Base-by-base conservation (phyloP, 2,329 filamentous ascomycete species). In the Apiospora malaysiana region DNA sequence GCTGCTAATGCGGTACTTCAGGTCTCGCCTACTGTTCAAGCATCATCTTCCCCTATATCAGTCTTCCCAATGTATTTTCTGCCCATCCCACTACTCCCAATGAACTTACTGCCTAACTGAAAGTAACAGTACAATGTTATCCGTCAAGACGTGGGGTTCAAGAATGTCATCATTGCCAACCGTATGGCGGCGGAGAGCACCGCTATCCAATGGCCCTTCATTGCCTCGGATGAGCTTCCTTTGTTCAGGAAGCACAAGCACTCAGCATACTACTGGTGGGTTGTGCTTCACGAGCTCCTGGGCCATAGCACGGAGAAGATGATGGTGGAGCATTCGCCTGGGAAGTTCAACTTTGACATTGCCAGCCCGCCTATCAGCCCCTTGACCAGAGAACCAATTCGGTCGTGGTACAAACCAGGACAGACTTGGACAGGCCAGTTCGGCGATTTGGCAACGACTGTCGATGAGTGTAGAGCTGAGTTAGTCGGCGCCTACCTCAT, bases 251-350 rank as follows among this genome's bases (percentile, higher is more conserved):
- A 87, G 73, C 89, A 88, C 81, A 89, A 90, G 51, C 89, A 91
- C 74, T 84, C 86, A 7, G 89, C 90, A 0, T 93, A 93, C 77
- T 91, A 93, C 78, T 89, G 92, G 18, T 91, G 92, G 82, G 91
- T 93, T 63, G 91, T 90, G 37, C 86, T 94, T 12, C 92, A 94
- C 80, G 89, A 91, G 77, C 85, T 91, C 5, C 81, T 91, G 2
- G 90, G 90, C 14, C 90, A 91, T 73, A 89, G 90, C 16, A 91
- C 89, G 51, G 89, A 89, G 16, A 89, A 88, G 76, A 83, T 92
- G 25, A 82, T 92, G 46, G 83, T 85, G 73, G 89, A 91, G 77
- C 86, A 82, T 1, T 76, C 81, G 2, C 79, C 82, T 0, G 86
- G 86, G 14, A 80, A 82, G n/a, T 91, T 82, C 83, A 92, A 92